A percentile compares a stretch with the other conserved stretches of the same genome.
These are phyloP conservation scores for Aschersonia sp. DNA, from an alignment of 2,329 filamentous ascomycete species.

Conservation along the genomic window DNA sequence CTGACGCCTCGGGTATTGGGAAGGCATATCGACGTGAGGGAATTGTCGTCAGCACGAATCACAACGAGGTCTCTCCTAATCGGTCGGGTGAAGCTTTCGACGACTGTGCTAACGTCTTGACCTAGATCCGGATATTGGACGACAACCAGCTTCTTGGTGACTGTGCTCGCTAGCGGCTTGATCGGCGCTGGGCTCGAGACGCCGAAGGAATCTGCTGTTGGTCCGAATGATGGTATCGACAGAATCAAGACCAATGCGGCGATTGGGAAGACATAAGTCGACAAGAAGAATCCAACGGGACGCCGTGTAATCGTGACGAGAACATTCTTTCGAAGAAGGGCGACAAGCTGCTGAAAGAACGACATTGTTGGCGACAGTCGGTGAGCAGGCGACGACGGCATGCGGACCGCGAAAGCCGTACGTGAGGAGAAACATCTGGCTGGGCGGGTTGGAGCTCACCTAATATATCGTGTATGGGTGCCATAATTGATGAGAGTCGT, in stretches of 20 bases:
- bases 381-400: too few species aligned
- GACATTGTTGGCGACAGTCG: background rate
- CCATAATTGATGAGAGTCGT: too few species aligned
- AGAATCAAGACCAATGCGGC: conserved; percentile 14
- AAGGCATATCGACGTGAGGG: conserved; percentile 8
- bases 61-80: conserved; percentile 7
- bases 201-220: conserved; percentile 5
- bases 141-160: conserved; percentile 12
- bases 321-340: conserved; percentile 7
- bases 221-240: conserved; percentile 12
- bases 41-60: conserved; percentile 7
- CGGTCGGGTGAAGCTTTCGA: conserved; percentile 10
- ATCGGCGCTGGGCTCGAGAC: conserved; percentile 8
- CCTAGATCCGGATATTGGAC: conserved; percentile 10
- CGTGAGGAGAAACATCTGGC: too few species aligned
- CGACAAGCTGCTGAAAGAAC: background rate
- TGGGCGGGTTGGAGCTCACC: too few species aligned
- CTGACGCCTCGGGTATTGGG: conserved; percentile 12
- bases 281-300: conserved; percentile 9
- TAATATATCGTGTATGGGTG: too few species aligned
- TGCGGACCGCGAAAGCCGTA: too few species aligned
- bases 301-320: conserved; percentile 5
- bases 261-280: conserved; percentile 12
- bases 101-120: conserved; percentile 10
- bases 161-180: conserved; percentile 6